Evolutionary conservation across 306 rosid genomes (phyloP), one percentile per base, ranked within the genome.

Genomic region (Begonia fuchsioides): DNA sequence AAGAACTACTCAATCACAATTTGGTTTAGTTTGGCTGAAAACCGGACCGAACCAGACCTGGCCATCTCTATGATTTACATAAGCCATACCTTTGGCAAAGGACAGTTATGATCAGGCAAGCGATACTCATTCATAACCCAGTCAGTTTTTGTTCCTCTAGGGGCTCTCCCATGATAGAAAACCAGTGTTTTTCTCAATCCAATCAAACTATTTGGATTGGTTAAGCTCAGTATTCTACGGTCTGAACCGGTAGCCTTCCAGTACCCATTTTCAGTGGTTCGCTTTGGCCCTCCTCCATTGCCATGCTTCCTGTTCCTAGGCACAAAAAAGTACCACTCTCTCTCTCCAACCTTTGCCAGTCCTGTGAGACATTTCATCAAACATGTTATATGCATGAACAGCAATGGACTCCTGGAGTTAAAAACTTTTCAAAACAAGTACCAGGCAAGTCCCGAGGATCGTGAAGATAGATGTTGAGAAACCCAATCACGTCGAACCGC

Each of bases 121-220:
- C 96, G 98, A 61, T 85, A 90, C 63, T 90, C 98, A 19, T 90
- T 90, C 98, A 90, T 90, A 46, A 90, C 86, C 98, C 98, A 90
- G 46, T 90, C 98, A 3, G 96, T 90, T 69, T 90, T 90, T 64
- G 10, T 58, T 54, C 98, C 96, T 12, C 83, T 55, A 0, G 96
- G 93, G 1, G 98, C 96, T 67, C 93, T 79, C 26, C 98, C 98
- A 20, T 56, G 39, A 54, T 90, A 90, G 74, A 90, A 90, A 51
- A 90, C 98, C 26, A 90, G 78, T 0, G 98, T 90, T 79, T 90
- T 90, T 53, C 83, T 75, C 51, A 85, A 65, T 11, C 98, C 98
- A 9, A 90, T 73, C 1, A 85, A 51, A 47, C 94, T 70, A 32
- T 90, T 85, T 0, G 87, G 92, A 12, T 82, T 75, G 0, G 94